Conservation (phyloP, 2,329 filamentous ascomycete genomes). For the Didymellaceae sp. region DNA sequence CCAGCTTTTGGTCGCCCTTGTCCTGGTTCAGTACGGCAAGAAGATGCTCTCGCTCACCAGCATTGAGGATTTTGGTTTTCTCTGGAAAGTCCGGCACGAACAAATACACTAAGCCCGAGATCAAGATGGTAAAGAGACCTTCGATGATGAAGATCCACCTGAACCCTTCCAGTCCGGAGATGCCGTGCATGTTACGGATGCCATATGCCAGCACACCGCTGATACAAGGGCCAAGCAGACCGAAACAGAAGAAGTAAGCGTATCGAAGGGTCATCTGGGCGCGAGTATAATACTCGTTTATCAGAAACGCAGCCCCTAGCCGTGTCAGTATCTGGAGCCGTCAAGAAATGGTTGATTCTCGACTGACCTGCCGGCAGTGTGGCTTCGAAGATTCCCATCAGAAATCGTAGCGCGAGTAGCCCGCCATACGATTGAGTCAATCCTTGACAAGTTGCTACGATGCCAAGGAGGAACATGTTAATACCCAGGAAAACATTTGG, state of each 20-base stretch:
- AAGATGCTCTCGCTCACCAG: conserved; percentile 60
- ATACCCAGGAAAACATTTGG: conserved; percentile 79
- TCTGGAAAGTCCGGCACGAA: conserved; percentile 62
- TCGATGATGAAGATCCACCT: conserved; percentile 66
- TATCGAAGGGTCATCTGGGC: conserved; percentile 60
- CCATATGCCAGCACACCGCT: conserved; percentile 60
- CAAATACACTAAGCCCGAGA: conserved; percentile 57
- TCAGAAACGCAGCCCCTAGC: conserved; percentile 37
- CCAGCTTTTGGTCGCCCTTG: conserved; percentile 54
- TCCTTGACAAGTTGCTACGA: conserved; percentile 46
- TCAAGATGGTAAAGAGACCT: conserved; percentile 59
- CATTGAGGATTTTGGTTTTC: conserved; percentile 57
- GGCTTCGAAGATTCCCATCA: conserved; percentile 45
- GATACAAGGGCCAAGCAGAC: conserved; percentile 62
- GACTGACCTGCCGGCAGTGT: conserved; percentile 38
- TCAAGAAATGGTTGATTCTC: neutral
- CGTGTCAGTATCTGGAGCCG: conserved; percentile 1
- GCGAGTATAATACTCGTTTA: conserved; percentile 55
- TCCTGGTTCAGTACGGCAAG: conserved; percentile 57
- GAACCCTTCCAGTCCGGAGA: conserved; percentile 35
- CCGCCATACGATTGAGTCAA: conserved; percentile 38
- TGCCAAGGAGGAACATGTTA: conserved; percentile 78
- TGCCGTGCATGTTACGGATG: conserved; percentile 43
- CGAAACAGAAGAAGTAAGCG: conserved; percentile 61
- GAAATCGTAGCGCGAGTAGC: conserved; percentile 36